phyloP scores from a whole-genome alignment of 129 eudicot species.

The Erigeron canadensis region DNA sequence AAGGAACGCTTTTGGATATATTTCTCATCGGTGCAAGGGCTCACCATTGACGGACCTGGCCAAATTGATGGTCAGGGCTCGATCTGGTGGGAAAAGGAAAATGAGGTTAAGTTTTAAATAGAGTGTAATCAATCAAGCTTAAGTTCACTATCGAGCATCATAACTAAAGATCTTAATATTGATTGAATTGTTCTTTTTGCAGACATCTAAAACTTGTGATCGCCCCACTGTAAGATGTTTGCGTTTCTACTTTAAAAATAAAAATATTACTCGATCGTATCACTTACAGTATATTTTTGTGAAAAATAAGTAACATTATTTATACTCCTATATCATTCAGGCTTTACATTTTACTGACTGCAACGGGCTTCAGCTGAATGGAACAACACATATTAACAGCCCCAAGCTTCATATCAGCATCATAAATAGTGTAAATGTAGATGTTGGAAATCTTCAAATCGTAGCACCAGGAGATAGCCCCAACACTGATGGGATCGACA shows the following conservation, averaged over 20 bases:
- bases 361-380: slow-evolving; percentile 8
- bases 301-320: neutral
- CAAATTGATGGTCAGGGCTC: slow-evolving; percentile 43
- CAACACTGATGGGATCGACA: slow-evolving; percentile 22
- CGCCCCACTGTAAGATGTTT: slow-evolving; percentile 20
- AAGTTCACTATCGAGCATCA: neutral
- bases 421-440: neutral
- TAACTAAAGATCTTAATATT: neutral
- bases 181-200: neutral
- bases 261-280: neutral
- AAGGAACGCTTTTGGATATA: slow-evolving; percentile 30
- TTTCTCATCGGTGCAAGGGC: slow-evolving; percentile 36
- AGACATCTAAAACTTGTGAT: neutral
- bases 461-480: slow-evolving; percentile 27
- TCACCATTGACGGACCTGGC: slow-evolving; percentile 42
- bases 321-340: slow-evolving; percentile 8
- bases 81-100: slow-evolving; percentile 43
- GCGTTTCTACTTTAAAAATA: neutral
- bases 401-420: slow-evolving; percentile 16
- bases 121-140: neutral
- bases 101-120: slow-evolving; percentile 3
- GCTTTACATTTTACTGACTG: slow-evolving; percentile 12
- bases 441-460: slow-evolving; percentile 14
- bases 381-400: slow-evolving; percentile 25
- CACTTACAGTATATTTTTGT: neutral